phyloP scores from a whole-genome alignment of 2,329 filamentous ascomycete species.

The Xylaria sp. region DNA sequence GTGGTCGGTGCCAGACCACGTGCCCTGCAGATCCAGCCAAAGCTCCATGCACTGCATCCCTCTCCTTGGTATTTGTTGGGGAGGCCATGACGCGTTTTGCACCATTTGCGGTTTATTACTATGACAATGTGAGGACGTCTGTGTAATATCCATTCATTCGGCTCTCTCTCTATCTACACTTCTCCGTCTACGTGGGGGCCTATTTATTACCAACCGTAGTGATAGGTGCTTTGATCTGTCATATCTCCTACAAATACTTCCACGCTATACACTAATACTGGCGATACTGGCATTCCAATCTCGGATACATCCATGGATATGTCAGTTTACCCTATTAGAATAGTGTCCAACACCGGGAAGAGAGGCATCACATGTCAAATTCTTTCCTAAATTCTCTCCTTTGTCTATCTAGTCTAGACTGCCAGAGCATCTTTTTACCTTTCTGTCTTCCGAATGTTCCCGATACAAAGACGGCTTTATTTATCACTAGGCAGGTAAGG shows the following conservation, averaged over 20 bases:
- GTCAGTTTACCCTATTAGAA: background rate
- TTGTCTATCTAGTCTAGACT: background rate
- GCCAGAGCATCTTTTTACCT: background rate
- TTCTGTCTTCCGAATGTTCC: background rate
- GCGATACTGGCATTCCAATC: background rate
- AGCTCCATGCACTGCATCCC: constrained; percentile 1
- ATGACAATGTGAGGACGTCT: background rate
- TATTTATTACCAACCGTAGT: background rate
- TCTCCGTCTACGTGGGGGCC: constrained; percentile 12
- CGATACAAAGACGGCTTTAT: background rate
- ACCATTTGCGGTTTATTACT: background rate
- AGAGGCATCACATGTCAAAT: constrained; percentile 22
- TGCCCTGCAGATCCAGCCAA: constrained; percentile 32
- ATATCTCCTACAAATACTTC: constrained; percentile 13
- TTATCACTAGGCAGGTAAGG: background rate
- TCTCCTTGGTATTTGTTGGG: background rate
- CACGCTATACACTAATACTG: background rate
- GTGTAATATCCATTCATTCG: background rate
- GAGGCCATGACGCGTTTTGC: constrained; percentile 17
- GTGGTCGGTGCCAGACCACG: constrained; percentile 30
- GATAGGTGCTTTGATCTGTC: constrained; percentile 5
- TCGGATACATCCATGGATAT: background rate
- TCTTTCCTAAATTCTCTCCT: no score
- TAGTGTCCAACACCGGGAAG: background rate
- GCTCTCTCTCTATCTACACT: background rate